Conservation (phyloP, 2,329 filamentous ascomycete species). For the Xylariaceae sp. region DNA sequence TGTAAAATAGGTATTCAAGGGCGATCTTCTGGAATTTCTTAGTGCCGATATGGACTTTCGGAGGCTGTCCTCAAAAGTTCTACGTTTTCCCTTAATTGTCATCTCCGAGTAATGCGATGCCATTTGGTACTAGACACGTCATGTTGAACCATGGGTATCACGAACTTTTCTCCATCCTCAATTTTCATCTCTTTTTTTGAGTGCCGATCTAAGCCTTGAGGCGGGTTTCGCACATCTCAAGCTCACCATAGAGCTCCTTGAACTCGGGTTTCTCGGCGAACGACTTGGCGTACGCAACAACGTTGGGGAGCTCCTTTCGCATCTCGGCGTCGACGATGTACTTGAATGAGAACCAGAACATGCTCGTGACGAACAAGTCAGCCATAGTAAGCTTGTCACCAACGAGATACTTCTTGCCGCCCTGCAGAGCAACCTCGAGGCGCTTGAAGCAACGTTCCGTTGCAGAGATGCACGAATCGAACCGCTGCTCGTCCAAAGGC, state of each 20-base stretch:
- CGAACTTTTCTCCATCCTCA: too few species aligned
- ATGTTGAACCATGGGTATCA: too few species aligned
- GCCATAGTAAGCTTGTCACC: slow-evolving; percentile 36
- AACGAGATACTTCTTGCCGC: slow-evolving; percentile 35
- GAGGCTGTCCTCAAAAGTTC: too few species aligned
- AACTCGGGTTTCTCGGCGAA: slow-evolving; percentile 31
- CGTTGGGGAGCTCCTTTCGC: slow-evolving; percentile 30
- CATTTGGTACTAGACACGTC: too few species aligned
- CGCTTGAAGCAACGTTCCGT: slow-evolving; percentile 28
- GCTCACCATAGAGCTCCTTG: slow-evolving; percentile 30
- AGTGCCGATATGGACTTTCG: too few species aligned
- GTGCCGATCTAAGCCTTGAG: too few species aligned
- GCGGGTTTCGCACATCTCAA: slow-evolving; percentile 29
- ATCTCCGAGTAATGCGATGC: too few species aligned
- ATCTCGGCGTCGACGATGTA: slow-evolving; percentile 34
- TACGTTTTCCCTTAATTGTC: too few species aligned
- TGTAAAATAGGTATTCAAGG: too few species aligned
- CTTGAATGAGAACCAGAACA: slow-evolving; percentile 22
- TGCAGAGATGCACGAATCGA: slow-evolving; percentile 13
- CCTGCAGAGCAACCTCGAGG: slow-evolving; percentile 30
- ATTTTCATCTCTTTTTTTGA: too few species aligned
- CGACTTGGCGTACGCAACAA: slow-evolving; percentile 31
- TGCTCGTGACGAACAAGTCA: slow-evolving; percentile 33
- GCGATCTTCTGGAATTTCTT: too few species aligned
- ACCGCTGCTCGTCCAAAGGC: slow-evolving; percentile 23